phyloP scores from a whole-genome alignment of 108 stramenopile genomes.

The Cyclotella choctawhatcheeana region DNA sequence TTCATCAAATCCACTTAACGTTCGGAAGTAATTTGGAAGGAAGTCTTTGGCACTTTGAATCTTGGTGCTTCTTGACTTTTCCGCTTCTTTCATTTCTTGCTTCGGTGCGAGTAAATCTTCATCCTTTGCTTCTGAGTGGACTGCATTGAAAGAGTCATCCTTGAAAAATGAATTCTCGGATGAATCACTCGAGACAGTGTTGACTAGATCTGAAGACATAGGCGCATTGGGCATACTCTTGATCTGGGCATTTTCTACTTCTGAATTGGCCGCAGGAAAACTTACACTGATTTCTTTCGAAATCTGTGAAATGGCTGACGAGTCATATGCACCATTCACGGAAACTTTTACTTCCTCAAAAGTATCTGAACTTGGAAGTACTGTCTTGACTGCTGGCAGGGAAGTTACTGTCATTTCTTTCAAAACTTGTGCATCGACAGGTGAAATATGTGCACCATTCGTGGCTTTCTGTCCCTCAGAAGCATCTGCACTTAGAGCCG shows the following conservation, averaged over 20 bases:
- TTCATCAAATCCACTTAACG: constrained; percentile 4
- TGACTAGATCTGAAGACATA: background rate
- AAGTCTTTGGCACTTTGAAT: constrained; percentile 4
- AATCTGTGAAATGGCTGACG: too few relatives aligned
- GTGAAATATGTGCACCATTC: too few relatives aligned
- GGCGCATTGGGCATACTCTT: too few relatives aligned
- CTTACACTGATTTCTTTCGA: too few relatives aligned
- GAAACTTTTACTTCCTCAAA: too few relatives aligned
- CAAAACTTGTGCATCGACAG: too few relatives aligned
- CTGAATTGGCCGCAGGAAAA: too few relatives aligned
- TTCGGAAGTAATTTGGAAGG: background rate
- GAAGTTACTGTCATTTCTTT: too few relatives aligned
- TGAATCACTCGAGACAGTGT: background rate
- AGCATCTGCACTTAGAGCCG: background rate
- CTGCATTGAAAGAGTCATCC: background rate
- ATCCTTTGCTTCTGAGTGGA: background rate
- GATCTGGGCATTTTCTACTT: too few relatives aligned
- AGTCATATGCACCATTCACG: too few relatives aligned
- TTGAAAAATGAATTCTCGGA: background rate
- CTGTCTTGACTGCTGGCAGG: too few relatives aligned
- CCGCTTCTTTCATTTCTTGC: background rate
- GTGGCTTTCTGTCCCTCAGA: background rate
- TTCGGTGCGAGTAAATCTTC: background rate
- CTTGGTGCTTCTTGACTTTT: background rate
- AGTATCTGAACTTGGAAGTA: too few relatives aligned